Base-by-base conservation (phyloP, 495 filamentous ascomycete genomes). In the Peziza echinospora region DNA sequence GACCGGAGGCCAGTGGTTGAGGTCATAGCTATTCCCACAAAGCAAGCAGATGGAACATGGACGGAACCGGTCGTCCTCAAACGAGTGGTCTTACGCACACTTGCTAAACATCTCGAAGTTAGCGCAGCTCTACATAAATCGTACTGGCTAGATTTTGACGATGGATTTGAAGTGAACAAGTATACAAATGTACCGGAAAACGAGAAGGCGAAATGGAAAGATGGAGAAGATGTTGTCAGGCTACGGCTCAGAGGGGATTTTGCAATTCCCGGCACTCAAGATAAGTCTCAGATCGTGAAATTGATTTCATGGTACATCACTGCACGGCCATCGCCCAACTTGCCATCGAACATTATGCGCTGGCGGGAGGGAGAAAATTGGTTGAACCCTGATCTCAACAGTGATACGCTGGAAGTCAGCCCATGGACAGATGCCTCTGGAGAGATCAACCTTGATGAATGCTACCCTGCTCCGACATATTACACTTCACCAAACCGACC, bases 1-100 rank as follows among this genome's bases (percentile, higher is more conserved):
- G 53, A 56, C 21, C 53, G 53, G 16, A 53, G 49, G n/a, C 54
- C 54, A 26, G 53, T 56, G 26, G 53, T 56, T 10, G 54, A 56
- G 39, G 51, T 56, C 5, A 53, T 56, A 26, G 22, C 54, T 10
- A 26, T 56, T 6, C 54, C 54, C 7, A 49, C 48, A 28, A 49
- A 46, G 19, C 42, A 48, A 7, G 26, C 13, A 21, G 49, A 52
- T 26, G 47, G 30, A 19, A 56, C 49, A 25, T 56, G 53, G 53
- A 49, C 47, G 26, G 44, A 52, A 30, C 54, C 53, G n/a, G 52
- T 53, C 26, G 49, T 56, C 24, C 34, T 56, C 11, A 56, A 56
- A 41, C 53, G 54, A 17, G 49, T 56, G 47, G 49, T 53, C 41
- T 43, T 55, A 21, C 53, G 53, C 5, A 56, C 53, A 24, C 53